Conservation (phyloP, 2,329 filamentous ascomycete genomes). For the Fusarium vanettenii region DNA sequence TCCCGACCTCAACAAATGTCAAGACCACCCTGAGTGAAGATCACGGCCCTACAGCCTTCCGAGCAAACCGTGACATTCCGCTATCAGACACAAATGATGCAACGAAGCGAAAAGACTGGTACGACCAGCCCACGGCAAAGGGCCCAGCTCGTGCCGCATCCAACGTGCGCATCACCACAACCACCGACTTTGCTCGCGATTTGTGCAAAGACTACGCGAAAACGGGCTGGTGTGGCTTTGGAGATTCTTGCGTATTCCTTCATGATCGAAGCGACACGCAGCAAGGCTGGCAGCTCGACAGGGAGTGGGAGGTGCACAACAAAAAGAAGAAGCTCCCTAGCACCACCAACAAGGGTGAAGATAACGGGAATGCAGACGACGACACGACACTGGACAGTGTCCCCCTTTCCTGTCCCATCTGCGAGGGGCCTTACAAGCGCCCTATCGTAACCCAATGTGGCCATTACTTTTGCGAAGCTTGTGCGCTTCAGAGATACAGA, state of each 20-base stretch:
- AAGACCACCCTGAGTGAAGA: conserved; percentile 48
- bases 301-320: not conserved
- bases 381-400: conserved; percentile 80
- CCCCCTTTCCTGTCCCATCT: conserved; percentile 89
- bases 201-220: conserved; percentile 89
- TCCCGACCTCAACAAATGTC: conserved; percentile 72
- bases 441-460: conserved; percentile 91
- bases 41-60: conserved; percentile 61
- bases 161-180: conserved; percentile 89
- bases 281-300: not conserved
- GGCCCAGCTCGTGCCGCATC: conserved; percentile 88
- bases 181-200: conserved; percentile 89
- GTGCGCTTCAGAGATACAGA: conserved; percentile 82
- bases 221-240: conserved; percentile 59
- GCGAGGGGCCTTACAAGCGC: conserved; percentile 78
- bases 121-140: conserved; percentile 63
- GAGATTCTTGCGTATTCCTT: conserved; percentile 74
- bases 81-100: conserved; percentile 82
- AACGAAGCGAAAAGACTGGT: conserved; percentile 79
- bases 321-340: not conserved
- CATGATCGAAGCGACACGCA: conserved; percentile 44
- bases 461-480: conserved; percentile 94
- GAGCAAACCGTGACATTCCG: conserved; percentile 69
- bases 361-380: conserved; percentile 53
- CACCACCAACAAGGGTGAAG: not conserved